Conservation (phyloP, 2,329 filamentous ascomycete species). For the Sporothrix euskadiensis region DNA sequence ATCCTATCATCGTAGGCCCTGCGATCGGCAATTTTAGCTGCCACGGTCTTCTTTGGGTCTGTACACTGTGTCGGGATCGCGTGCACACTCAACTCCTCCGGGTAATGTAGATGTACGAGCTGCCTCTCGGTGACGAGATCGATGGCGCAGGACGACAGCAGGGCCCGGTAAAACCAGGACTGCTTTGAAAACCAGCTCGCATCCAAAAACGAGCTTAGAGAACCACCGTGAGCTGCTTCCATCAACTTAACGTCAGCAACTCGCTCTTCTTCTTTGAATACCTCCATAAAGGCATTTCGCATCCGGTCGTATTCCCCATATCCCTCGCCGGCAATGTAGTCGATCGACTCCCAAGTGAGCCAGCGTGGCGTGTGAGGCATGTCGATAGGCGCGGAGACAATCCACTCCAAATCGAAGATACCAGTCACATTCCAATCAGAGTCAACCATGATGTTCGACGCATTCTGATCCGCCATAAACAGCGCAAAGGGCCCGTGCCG, state of each 20-base stretch:
- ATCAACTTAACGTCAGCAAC: neutral
- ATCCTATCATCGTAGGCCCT: neutral
- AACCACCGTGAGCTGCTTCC: neutral
- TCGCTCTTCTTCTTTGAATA: neutral
- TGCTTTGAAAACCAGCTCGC: neutral
- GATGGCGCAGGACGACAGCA: neutral
- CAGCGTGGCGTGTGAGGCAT: constrained; percentile 37
- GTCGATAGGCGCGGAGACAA: constrained; percentile 37
- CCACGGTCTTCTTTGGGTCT: neutral
- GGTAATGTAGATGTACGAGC: neutral
- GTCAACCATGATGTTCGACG: constrained; percentile 40
- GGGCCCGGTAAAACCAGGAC: neutral
- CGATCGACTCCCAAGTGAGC: constrained; percentile 34
- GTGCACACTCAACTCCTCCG: neutral
- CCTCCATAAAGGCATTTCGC: neutral
- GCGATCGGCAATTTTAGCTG: neutral
- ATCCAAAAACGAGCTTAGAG: neutral
- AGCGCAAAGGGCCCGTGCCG: constrained; percentile 32
- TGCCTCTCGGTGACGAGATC: neutral
- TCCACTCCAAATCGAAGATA: constrained; percentile 40
- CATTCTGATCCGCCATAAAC: constrained; percentile 37
- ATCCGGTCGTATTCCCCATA: neutral
- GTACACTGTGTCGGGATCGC: neutral
- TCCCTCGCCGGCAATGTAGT: neutral
- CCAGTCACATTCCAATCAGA: constrained; percentile 40